Evolutionary conservation across 1,284 basidiomycete species (phyloP).

Genomic region (Austroboletus olivaceoglutinosus): DNA sequence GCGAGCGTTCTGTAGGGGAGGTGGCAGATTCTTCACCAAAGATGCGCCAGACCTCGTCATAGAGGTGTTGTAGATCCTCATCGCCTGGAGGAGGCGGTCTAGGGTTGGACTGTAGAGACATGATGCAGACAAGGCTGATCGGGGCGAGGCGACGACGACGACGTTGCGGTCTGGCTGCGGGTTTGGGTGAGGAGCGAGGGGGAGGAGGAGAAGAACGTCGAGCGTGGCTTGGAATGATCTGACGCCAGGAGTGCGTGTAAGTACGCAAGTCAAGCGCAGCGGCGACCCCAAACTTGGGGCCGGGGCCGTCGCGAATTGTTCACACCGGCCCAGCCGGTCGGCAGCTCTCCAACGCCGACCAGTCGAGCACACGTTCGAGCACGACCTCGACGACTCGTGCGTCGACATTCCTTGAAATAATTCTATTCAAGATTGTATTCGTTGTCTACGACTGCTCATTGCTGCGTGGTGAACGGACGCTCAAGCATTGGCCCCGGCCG

Average conservation of each 20-base stretch:
- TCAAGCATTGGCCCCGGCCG: too few relatives aligned
- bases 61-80: constrained; percentile 66
- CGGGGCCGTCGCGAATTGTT: constrained; percentile 8
- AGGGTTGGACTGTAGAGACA: constrained; percentile 33
- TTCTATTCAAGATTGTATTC: too few relatives aligned
- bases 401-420: too few relatives aligned
- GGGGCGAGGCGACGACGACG: background rate
- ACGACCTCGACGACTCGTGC: too few relatives aligned
- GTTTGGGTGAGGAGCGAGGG: constrained; percentile 3
- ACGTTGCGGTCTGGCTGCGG: background rate
- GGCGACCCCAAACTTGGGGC: too few relatives aligned
- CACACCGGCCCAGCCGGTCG: constrained; percentile 6
- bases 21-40: constrained; percentile 50
- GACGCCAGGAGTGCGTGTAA: background rate
- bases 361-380: too few relatives aligned
- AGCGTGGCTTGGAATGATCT: background rate
- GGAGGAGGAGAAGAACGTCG: background rate
- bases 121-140: constrained; percentile 21
- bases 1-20: constrained; percentile 24
- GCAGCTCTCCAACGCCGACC: background rate
- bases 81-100: constrained; percentile 50
- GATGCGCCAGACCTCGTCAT: constrained; percentile 68
- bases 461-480: too few relatives aligned
- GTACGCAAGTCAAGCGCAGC: constrained; percentile 2
- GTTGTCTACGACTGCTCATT: too few relatives aligned